phyloP scores from a whole-genome alignment of 805 yeast genomes.

The Saturnispora diversa region DNA sequence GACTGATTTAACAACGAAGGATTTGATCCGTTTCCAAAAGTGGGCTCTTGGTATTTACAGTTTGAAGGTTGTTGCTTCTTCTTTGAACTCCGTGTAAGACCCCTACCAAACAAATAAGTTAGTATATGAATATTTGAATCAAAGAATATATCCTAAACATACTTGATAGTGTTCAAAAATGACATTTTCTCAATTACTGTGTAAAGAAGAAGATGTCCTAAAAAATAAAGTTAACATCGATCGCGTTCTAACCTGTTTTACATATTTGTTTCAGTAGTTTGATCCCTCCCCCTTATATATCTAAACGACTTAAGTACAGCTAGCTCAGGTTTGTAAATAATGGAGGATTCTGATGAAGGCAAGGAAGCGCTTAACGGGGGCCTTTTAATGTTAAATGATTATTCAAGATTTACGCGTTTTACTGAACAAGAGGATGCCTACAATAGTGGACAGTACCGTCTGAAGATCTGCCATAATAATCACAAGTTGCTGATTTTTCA shows the following conservation, averaged over 20 bases:
- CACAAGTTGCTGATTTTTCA: conserved; percentile 23
- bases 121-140: conserved; percentile 4
- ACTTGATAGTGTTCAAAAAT: conserved; percentile 33
- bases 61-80: conserved; percentile 26
- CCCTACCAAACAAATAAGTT: conserved; percentile 28
- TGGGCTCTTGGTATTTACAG: conserved; percentile 17
- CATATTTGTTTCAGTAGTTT: neutral
- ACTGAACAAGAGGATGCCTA: neutral
- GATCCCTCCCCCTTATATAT: too few relatives aligned
- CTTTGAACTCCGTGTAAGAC: conserved; percentile 45
- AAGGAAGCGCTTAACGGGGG: neutral
- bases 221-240: conserved; percentile 3
- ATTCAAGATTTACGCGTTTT: neutral
- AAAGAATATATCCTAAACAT: conserved; percentile 13
- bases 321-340: too few relatives aligned
- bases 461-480: conserved; percentile 18
- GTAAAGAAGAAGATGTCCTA: neutral
- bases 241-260: neutral
- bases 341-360: too few relatives aligned
- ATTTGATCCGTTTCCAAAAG: conserved; percentile 15
- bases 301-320: too few relatives aligned
- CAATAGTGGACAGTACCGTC: conserved; percentile 8
- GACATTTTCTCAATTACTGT: conserved; percentile 25
- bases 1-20: conserved; percentile 14
- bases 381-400: neutral